Evolutionary conservation across 2,329 filamentous ascomycete genomes (phyloP), one percentile per base, ranked within the genome.

Genomic region (Huntiella bhutanensis): DNA sequence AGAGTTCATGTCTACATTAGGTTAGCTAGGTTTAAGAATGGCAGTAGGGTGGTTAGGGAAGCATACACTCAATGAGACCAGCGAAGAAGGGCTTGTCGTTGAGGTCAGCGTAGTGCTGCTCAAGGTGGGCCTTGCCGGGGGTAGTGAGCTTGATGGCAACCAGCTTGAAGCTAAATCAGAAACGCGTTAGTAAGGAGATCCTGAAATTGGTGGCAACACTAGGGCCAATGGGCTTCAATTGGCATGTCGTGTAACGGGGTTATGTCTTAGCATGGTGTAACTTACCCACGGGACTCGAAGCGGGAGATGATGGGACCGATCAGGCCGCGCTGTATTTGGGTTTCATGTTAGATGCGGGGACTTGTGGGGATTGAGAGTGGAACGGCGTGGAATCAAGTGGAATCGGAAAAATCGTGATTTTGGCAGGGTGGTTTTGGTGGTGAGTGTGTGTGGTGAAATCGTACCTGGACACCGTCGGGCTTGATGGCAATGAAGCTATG

Each of bases 401-500:
- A 50, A 50, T 45, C 44, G 16, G 34, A 33, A 16, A 16, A n/a
- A 16, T 36, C 34, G 34, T n/a, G 32, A 34, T 10, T 28, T 43
- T 33, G 28, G 12, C 6, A 22, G 15, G 38, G n/a, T 39, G 15
- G n/a, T 34, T 36, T 43, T 42, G 32, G 13, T 33, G 33, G 28
- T 10, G 36, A 37, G 13, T 22, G 15, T 28, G 22, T 11, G 17
- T 34, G 41, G 15, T 16, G 34, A 34, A 22, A 43, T 39, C 69
- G 57, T 80, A 93, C 86, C 80, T 95, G 91, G 71, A 96, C 91
- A 67, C 91, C 91, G 71, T 96, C 91, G 59, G 88, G 91, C 86
- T 98, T 98, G 78, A 98, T 85, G 65, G 91, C 91, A 77, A 96
- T 96, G 83, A 96, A 96, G 73, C 88, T 96, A 61, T 15, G 19